A percentile compares a stretch with the other conserved stretches of the same genome.
Conservation (phyloP, 2,329 filamentous ascomycete species). For the Trichoderma oligosporum region DNA sequence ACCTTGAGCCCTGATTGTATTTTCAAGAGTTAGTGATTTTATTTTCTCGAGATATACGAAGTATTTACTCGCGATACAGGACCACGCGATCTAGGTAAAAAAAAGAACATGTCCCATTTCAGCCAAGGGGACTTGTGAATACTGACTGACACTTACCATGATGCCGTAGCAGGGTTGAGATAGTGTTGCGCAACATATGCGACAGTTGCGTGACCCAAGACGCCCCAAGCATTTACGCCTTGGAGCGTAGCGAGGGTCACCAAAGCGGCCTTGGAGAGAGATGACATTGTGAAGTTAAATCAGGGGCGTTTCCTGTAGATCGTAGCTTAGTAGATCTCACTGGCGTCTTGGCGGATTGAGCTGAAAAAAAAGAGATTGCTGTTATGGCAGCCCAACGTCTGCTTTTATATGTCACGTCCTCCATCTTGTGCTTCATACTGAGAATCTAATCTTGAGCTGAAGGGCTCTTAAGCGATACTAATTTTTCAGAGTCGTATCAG, state of each 20-base stretch:
- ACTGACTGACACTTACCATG: conserved; percentile 21
- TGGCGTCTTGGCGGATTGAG: background rate
- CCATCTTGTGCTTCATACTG: no score
- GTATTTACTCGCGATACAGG: background rate
- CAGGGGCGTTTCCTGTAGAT: background rate
- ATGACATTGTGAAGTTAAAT: conserved; percentile 13
- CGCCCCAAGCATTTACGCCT: conserved; percentile 37
- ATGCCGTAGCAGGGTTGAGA: conserved; percentile 38
- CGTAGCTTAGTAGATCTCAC: background rate
- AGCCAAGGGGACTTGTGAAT: background rate
- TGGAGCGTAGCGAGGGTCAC: conserved; percentile 20
- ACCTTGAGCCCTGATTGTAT: conserved; percentile 22
- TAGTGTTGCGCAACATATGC: conserved; percentile 51
- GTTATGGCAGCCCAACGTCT: background rate
- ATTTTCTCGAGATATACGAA: no score
- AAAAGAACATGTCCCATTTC: no score
- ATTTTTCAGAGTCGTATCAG: background rate
- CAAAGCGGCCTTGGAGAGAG: conserved; percentile 18
- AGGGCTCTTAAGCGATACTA: no score
- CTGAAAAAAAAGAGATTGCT: background rate
- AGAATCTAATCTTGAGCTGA: background rate
- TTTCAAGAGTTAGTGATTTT: no score
- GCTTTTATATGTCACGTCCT: background rate
- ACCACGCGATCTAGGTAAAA: background rate
- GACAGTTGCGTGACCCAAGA: conserved; percentile 50